A percentile compares a stretch with the other conserved stretches of the same genome.
These are phyloP conservation scores for Gamarada debralockiae DNA, from an alignment of 495 filamentous ascomycete genomes.

Conservation along the genomic window DNA sequence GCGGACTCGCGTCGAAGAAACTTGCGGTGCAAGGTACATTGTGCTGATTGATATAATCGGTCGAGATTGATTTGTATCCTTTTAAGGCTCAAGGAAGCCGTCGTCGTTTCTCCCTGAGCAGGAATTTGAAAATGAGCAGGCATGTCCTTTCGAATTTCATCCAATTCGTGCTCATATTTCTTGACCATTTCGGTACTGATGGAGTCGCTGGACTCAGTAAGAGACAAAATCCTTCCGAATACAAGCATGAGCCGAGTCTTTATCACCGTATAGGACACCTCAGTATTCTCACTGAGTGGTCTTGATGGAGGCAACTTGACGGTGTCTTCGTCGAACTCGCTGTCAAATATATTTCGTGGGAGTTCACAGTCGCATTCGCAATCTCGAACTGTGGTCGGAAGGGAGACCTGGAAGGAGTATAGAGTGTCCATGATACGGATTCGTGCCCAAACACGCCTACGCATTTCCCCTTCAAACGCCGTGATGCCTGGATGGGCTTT, in stretches of 20 bases:
- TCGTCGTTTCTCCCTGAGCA: not conserved
- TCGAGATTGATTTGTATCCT: not conserved
- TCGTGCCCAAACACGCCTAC: constrained; percentile 1
- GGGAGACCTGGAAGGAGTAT: constrained; percentile 2
- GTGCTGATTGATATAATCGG: constrained; percentile 2
- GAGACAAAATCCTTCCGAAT: constrained; percentile 31
- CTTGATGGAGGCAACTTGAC: constrained; percentile 39
- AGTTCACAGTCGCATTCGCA: constrained; percentile 27
- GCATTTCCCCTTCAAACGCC: constrained; percentile 1
- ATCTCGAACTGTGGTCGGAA: constrained; percentile 20
- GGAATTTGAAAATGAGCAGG: not conserved
- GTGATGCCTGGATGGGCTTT: constrained; percentile 15
- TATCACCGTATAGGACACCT: constrained; percentile 43
- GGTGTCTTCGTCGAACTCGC: constrained; percentile 41
- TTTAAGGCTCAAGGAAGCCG: not conserved
- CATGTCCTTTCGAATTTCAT: not conserved
- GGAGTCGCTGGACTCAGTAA: not conserved
- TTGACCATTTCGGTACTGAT: not conserved
- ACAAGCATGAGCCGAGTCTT: constrained; percentile 36
- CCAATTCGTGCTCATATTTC: not conserved
- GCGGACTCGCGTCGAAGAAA: not conserved
- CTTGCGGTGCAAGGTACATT: not conserved
- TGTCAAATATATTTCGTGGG: constrained; percentile 37
- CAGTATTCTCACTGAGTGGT: constrained; percentile 41
- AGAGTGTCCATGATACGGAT: not conserved